Percentiles rank a stretch among this genome's conserved stretches.
Evolutionary conservation across 306 rosid genomes (phyloP).

Genomic region (Pterocarpus macrocarpus): DNA sequence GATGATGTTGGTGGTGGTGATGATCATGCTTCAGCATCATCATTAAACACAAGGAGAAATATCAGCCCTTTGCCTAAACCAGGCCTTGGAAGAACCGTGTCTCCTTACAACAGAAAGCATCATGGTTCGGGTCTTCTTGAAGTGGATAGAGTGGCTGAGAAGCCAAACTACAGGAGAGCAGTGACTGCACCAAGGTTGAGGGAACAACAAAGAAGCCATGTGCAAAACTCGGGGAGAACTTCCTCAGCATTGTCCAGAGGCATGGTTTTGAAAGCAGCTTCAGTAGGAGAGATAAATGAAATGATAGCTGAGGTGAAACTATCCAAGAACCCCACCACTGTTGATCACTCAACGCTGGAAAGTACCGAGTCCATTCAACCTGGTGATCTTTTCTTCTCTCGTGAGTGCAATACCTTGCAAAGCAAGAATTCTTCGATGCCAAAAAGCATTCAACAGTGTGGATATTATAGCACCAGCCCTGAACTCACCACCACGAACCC

Average conservation of each 20-base stretch:
- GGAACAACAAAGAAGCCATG: slow-evolving; percentile 45
- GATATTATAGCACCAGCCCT: slow-evolving; percentile 52
- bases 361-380: slow-evolving; percentile 72
- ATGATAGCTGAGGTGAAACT: slow-evolving; percentile 66
- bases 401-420: slow-evolving; percentile 59
- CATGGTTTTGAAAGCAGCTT: slow-evolving; percentile 45
- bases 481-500: slow-evolving; percentile 28
- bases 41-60: slow-evolving; percentile 50
- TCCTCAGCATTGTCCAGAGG: slow-evolving; percentile 44
- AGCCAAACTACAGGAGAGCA: slow-evolving; percentile 62
- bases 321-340: slow-evolving; percentile 31
- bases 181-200: slow-evolving; percentile 76
- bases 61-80: slow-evolving; percentile 65
- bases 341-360: slow-evolving; percentile 43
- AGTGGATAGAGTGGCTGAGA: slow-evolving; percentile 49
- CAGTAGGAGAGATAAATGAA: slow-evolving; percentile 75
- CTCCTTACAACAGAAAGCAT: slow-evolving; percentile 54
- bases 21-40: neutral
- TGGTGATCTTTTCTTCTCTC: slow-evolving; percentile 88
- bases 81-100: slow-evolving; percentile 57
- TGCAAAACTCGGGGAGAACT: slow-evolving; percentile 50
- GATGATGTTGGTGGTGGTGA: slow-evolving; percentile 7
- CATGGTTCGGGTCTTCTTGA: slow-evolving; percentile 31
- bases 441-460: slow-evolving; percentile 42
- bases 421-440: slow-evolving; percentile 44